Conservation (phyloP, 169 alveolate genomes). For the Plasmodium fragile region DNA sequence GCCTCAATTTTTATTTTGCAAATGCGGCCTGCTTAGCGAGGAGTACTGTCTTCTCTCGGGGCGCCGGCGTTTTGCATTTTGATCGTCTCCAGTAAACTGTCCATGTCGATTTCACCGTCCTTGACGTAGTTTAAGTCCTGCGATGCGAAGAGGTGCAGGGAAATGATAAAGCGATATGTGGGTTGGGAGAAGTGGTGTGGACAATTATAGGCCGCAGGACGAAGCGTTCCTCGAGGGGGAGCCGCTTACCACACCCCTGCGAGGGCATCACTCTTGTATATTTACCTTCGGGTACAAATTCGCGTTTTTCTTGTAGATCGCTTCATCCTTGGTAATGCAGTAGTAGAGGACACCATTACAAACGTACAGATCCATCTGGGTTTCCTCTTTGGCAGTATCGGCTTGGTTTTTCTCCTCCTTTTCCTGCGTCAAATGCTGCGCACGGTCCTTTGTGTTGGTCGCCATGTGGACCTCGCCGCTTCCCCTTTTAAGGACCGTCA, state of each 20-base stretch:
- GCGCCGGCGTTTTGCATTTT: slow-evolving; percentile 36
- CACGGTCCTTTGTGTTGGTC: not conserved
- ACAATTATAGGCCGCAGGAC: not conserved
- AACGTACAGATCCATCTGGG: not conserved
- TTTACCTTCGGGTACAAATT: slow-evolving; percentile 68
- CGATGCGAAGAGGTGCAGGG: not conserved
- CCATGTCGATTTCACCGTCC: slow-evolving; percentile 74
- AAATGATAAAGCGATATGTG: not conserved
- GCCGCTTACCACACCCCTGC: not conserved
- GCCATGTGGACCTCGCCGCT: not conserved
- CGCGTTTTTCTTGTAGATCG: slow-evolving; percentile 40
- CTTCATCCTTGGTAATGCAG: slow-evolving; percentile 44
- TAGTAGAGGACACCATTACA: slow-evolving; percentile 54
- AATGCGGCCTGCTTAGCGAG: not conserved
- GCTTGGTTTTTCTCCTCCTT: not conserved
- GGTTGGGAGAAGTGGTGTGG: not conserved
- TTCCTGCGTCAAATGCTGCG: not conserved
- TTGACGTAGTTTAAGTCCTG: slow-evolving; percentile 57
- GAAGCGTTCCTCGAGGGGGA: not conserved
- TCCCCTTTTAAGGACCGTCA: not conserved
- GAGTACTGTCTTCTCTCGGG: not conserved
- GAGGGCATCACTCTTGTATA: not conserved
- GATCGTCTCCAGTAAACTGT: slow-evolving; percentile 39
- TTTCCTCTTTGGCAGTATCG: not conserved
- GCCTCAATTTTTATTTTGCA: not conserved